phyloP scores from a whole-genome alignment of 2,329 filamentous ascomycete species.

The Juglanconis oblonga region DNA sequence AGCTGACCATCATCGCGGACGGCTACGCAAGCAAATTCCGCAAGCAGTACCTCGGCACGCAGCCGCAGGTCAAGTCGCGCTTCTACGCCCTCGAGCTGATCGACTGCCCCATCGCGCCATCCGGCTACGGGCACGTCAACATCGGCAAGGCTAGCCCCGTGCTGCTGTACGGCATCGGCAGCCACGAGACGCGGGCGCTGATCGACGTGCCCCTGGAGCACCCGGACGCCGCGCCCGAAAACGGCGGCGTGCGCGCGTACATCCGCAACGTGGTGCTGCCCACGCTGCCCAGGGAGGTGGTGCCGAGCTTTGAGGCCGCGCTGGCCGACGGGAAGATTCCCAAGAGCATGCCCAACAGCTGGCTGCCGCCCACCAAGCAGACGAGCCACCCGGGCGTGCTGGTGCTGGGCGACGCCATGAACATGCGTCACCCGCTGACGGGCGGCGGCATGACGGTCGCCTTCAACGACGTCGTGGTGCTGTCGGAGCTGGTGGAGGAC shows the following conservation, averaged over 20 bases:
- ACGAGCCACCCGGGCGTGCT: conserved; percentile 64
- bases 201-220: conserved; percentile 81
- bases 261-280: conserved; percentile 75
- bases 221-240: conserved; percentile 67
- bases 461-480: conserved; percentile 83
- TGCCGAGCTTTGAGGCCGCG: conserved; percentile 71
- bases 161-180: conserved; percentile 94
- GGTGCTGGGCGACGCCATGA: conserved; percentile 89
- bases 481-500: conserved; percentile 66
- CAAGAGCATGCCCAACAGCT: conserved; percentile 90
- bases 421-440: conserved; percentile 98
- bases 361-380: conserved; percentile 72
- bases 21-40: conserved; percentile 92
- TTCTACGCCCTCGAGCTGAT: conserved; percentile 94
- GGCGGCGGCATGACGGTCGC: conserved; percentile 98
- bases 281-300: conserved; percentile 67
- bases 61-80: conserved; percentile 73
- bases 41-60: conserved; percentile 67
- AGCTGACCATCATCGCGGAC: conserved; percentile 85
- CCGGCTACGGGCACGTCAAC: conserved; percentile 81
- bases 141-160: conserved; percentile 75
- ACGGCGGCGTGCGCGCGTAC: conserved; percentile 83
- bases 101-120: conserved; percentile 74
- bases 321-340: conserved; percentile 76
- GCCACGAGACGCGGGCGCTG: conserved; percentile 86